Evolutionary conservation across 164 flowering plant species (phyloP).

Genomic region (Tetrastigma voinierianum): DNA sequence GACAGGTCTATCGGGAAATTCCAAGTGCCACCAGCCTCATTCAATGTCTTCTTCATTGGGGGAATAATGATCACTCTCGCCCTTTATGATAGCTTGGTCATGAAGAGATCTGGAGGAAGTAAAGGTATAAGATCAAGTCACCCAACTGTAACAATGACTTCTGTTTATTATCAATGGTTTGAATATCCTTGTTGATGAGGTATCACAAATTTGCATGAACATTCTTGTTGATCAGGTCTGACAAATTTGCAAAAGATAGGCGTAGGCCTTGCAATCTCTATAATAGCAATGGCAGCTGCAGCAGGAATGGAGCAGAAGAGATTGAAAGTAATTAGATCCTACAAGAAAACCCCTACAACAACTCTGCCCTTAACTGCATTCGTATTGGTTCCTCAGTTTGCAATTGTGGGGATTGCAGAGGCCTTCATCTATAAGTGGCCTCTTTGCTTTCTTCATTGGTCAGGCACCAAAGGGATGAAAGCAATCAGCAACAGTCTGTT

Average conservation of each 20-base stretch:
- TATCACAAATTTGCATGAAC: too few species aligned
- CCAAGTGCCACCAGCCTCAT: too few species aligned
- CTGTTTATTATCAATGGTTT: too few species aligned
- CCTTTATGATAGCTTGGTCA: constrained; percentile 32
- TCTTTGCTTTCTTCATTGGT: constrained; percentile 35
- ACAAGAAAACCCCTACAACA: too few species aligned
- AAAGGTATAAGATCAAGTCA: too few species aligned
- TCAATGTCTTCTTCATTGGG: constrained; percentile 34
- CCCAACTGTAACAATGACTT: too few species aligned
- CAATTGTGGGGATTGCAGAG: constrained; percentile 30
- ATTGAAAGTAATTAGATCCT: not conserved
- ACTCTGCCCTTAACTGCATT: constrained; percentile 26
- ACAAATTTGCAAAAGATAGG: constrained; percentile 12
- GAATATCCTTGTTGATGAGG: too few species aligned
- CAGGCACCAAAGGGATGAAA: constrained; percentile 41
- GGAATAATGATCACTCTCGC: constrained; percentile 26
- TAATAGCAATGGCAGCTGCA: constrained; percentile 16
- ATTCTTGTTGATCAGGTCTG: too few species aligned
- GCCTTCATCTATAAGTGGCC: constrained; percentile 33
- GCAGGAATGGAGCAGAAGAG: constrained; percentile 13
- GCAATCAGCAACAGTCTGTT: constrained; percentile 37
- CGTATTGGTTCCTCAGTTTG: constrained; percentile 28
- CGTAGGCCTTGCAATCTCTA: constrained; percentile 6
- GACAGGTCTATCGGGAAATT: too few species aligned
- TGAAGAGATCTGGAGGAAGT: constrained; percentile 29